Evolutionary conservation across 169 alveolate species (phyloP).

Genomic region (Theileria parva): DNA sequence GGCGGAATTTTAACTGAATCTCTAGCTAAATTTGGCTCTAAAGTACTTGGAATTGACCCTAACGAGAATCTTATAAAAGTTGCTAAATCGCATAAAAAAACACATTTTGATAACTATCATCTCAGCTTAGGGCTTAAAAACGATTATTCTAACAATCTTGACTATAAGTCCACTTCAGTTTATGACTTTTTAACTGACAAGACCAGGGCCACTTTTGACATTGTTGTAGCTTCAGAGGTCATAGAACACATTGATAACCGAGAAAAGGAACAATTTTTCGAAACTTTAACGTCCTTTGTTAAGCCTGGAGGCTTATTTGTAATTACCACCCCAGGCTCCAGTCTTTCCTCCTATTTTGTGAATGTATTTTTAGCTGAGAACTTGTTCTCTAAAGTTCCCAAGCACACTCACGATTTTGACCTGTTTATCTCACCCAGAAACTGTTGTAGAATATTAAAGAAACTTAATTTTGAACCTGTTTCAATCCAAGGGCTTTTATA

Average conservation of each 20-base stretch:
- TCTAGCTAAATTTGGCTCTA: slow-evolving; percentile 78
- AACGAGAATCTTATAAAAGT: slow-evolving; percentile 35
- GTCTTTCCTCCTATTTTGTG: slow-evolving; percentile 36
- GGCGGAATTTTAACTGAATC: slow-evolving; percentile 84
- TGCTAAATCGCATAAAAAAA: slow-evolving; percentile 35
- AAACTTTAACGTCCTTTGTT: background rate
- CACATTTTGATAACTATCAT: slow-evolving; percentile 24
- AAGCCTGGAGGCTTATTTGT: slow-evolving; percentile 54
- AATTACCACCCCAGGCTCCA: slow-evolving; percentile 60
- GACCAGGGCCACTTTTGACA: slow-evolving; percentile 15
- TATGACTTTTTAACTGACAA: slow-evolving; percentile 21
- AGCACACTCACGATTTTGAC: slow-evolving; percentile 31
- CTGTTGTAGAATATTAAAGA: background rate
- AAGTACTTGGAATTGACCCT: slow-evolving; percentile 79
- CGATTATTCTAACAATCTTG: slow-evolving; percentile 31
- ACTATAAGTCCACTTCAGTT: slow-evolving; percentile 30
- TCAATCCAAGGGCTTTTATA: slow-evolving; percentile 54
- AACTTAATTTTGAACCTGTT: slow-evolving; percentile 18
- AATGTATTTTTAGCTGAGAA: slow-evolving; percentile 55
- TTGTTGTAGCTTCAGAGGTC: slow-evolving; percentile 66
- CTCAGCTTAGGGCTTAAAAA: slow-evolving; percentile 31
- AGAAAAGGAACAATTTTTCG: slow-evolving; percentile 26
- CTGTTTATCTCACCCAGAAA: slow-evolving; percentile 39
- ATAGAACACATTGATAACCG: slow-evolving; percentile 54
- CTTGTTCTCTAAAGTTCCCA: slow-evolving; percentile 29